Evolutionary conservation across 371 early-diverging fungal genomes (phyloP), one percentile per base, ranked within the genome.

Genomic region (Umbelopsis sp.): DNA sequence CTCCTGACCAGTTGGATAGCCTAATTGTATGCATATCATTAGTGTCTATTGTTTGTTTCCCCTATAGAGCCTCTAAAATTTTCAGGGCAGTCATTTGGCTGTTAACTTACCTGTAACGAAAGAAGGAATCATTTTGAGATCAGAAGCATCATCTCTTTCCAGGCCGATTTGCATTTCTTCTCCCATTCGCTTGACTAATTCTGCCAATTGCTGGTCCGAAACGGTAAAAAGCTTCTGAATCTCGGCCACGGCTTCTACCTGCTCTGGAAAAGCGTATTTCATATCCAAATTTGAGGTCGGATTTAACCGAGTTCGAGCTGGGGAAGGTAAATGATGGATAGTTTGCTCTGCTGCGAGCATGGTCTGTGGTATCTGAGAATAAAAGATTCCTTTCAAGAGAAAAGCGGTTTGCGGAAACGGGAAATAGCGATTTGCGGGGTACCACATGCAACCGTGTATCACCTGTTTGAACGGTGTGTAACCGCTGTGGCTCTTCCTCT

Each of bases 1-100:
- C 70, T 97, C 97, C 65, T 85, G 73, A 24, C 97, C 97, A 29
- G 89, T 90, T n/a, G 97, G 97, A 25, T 90, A 77, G 3, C 84
- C 84, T 83, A 67, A 18, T 25, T 11, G 11, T 22, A 45, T 14
- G 24, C 1, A 22, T 29, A 29, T 29, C 3, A 29, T 29, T 29
- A 29, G 29, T 29, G 4, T 29, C 29, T 29, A 29, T 29, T 29
- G 4, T 29, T 29, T 4, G 29, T 29, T 29, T 29, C 29, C 1
- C 29, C 29, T 29, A 29, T 29, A 29, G 29, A 29, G 29, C 29
- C 1, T 29, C 14, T 14, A 22, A 35, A 35, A 22, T 25, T 6
- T 41, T 22, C 35, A 52, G 38, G 50, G 52, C 38, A 29, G 64
- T 48, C 5, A 48, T 48, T n/a, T 48, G 11, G 12, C 37, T 35